Percentiles rank a stretch among this genome's conserved stretches.
These are phyloP conservation scores for Nitzschia sp. DNA, from an alignment of 108 stramenopile genomes.

Conservation along the genomic window DNA sequence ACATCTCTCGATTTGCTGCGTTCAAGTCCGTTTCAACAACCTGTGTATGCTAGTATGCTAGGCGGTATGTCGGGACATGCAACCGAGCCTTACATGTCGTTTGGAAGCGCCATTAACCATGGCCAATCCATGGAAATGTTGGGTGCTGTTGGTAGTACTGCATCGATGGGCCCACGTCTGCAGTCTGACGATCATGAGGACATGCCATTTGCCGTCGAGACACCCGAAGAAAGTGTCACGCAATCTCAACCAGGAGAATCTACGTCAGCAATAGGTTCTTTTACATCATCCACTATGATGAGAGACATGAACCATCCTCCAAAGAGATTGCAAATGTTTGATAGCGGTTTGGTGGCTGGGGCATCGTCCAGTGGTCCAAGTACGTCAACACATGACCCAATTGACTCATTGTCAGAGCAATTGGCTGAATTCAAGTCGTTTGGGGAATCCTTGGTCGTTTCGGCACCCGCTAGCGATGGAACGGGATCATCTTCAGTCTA, in stretches of 20 bases:
- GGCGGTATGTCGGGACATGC: slow-evolving; percentile 4
- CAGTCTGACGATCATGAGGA: slow-evolving; percentile 36
- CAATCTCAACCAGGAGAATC: background rate
- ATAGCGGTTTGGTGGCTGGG: background rate
- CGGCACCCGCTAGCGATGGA: background rate
- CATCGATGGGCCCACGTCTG: background rate
- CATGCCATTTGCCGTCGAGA: slow-evolving; percentile 67
- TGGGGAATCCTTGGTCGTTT: slow-evolving; percentile 36
- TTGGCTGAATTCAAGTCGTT: slow-evolving; percentile 51
- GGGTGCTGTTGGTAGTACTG: background rate
- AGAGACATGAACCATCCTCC: slow-evolving; percentile 15
- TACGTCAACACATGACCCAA: background rate
- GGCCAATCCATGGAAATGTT: background rate
- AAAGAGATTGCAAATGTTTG: slow-evolving; percentile 43
- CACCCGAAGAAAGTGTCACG: background rate
- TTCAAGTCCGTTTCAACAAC: slow-evolving; percentile 49
- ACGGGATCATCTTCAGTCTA: too few species aligned
- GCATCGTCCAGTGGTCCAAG: background rate
- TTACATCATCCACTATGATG: slow-evolving; percentile 29
- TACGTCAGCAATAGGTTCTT: background rate
- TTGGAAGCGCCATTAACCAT: background rate
- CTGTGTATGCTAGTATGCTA: slow-evolving; percentile 8
- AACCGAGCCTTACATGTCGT: background rate
- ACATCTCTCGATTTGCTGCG: slow-evolving; percentile 55
- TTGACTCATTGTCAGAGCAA: slow-evolving; percentile 41